Evolutionary conservation across 352 stramenopile genomes (phyloP), one percentile per base, ranked within the genome.

Genomic region (Elongisporangium senticosum): DNA sequence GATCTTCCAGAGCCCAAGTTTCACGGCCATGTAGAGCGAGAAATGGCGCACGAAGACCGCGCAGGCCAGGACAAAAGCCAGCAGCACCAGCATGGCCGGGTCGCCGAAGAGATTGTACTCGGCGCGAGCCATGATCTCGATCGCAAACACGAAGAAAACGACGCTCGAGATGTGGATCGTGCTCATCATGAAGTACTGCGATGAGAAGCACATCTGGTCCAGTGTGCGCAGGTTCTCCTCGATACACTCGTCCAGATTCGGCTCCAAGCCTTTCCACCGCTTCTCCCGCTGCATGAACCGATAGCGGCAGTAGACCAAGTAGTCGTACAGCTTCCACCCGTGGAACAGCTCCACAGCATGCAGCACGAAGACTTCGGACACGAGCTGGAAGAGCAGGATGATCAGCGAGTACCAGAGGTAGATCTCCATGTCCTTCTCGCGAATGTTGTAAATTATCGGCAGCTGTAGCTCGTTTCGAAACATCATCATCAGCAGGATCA

Each of bases 281-380:
- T 94, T 84, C 65, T 99, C 96, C 17, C 96, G 87, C 71, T 99
- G 95, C 10, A 98, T 67, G 69, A 98, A 99, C 15, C 95, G 83
- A 59, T 98, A 98, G 6, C 89, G 86, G 20, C 89, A 98, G 65
- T 98, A 99, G 15, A 98, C 86, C 7, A 99, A 79, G 55, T 99
- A 99, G 61, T 99, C 96, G 59, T 98, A 98, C 6, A 98, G 94
- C 68, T 99, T 98, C 96, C 96, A 99, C 39, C 95, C 96, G 61
- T 98, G 90, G 64, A 98, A 98, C 19, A 98, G 85, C 74, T 99
- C 96, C n/a, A 98, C 79, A 4, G 93, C 79, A 63, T 97, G 93
- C 26, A 98, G 86, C 37, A 98, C 87, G 63, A 99, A 98, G 5
- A 98, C 84, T 64, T 99, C 96, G 7, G 79, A 78, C 23, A 97